Percentiles rank a stretch among this genome's conserved stretches.
Evolutionary conservation across 2,329 filamentous ascomycete genomes (phyloP).

Genomic region (Huntiella decipiens): DNA sequence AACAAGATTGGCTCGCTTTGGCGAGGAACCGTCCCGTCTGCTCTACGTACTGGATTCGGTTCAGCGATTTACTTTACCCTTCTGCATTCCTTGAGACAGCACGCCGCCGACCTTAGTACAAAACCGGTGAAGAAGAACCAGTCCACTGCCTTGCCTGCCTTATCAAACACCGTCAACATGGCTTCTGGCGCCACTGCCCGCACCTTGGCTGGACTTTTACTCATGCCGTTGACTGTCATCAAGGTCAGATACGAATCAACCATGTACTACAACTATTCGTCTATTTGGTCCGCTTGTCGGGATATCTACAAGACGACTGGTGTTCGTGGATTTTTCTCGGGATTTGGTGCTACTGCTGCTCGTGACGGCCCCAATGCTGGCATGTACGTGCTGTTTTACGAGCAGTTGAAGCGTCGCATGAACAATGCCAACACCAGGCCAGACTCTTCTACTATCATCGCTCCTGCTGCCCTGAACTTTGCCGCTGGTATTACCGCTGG

Average conservation of each 20-base stretch:
- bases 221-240: conserved; percentile 92
- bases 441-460: conserved; percentile 7
- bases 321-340: conserved; percentile 70
- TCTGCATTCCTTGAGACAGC: conserved; percentile 56
- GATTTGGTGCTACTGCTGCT: conserved; percentile 82
- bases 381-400: conserved; percentile 85
- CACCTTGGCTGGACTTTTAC: conserved; percentile 68
- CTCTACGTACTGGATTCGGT: conserved; percentile 82
- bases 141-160: conserved; percentile 60
- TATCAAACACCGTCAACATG: conserved; percentile 72
- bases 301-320: conserved; percentile 63
- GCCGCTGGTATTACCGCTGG: conserved; percentile 64
- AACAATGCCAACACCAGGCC: conserved; percentile 14
- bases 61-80: conserved; percentile 87
- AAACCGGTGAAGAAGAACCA: conserved; percentile 12
- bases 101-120: conserved; percentile 5
- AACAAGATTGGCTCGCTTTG: conserved; percentile 51
- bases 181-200: conserved; percentile 68
- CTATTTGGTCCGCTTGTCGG: conserved; percentile 48
- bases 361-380: conserved; percentile 94
- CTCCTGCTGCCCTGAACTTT: conserved; percentile 50
- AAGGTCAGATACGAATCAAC: conserved; percentile 92
- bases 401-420: conserved; percentile 54
- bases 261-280: conserved; percentile 61
- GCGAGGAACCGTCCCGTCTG: conserved; percentile 81